A percentile compares a stretch with the other conserved stretches of the same genome.
phyloP scores from a whole-genome alignment of 805 yeast genomes.

The Myxozyma mucilagina region DNA sequence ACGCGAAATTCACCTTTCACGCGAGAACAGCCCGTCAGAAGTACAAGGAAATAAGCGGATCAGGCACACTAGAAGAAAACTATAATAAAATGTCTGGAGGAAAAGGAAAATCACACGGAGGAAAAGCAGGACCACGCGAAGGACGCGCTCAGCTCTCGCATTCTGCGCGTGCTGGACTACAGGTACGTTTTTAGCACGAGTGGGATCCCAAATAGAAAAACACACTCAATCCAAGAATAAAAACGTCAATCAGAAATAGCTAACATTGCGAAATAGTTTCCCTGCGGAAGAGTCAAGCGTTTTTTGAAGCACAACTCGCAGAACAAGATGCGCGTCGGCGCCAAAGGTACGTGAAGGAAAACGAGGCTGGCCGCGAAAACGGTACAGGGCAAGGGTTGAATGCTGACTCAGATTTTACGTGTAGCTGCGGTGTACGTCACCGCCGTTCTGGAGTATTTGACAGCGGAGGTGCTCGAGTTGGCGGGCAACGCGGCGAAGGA shows the following conservation, averaged over 20 bases:
- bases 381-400: not conserved
- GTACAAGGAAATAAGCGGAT: not conserved
- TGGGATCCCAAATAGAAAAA: not conserved
- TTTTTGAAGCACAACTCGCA: conserved; percentile 89
- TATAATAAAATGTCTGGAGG: conserved; percentile 76
- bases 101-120: conserved; percentile 72
- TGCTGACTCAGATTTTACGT: not conserved
- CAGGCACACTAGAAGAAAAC: not conserved
- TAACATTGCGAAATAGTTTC: conserved; percentile 59
- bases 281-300: conserved; percentile 98
- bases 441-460: conserved; percentile 93
- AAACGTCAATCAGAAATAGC: not conserved
- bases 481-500: conserved; percentile 99
- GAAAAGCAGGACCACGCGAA: conserved; percentile 83
- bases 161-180: conserved; percentile 88
- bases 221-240: not conserved
- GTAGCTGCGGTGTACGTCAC: conserved; percentile 90
- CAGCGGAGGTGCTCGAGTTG: conserved; percentile 96
- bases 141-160: conserved; percentile 73
- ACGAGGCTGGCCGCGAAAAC: too few species aligned
- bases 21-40: not conserved
- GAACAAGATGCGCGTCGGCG: conserved; percentile 79
- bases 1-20: not conserved
- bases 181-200: conserved; percentile 14
- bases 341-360: conserved; percentile 47